Conservation (phyloP, 345 rosid species). For the Aquilaria sinensis region DNA sequence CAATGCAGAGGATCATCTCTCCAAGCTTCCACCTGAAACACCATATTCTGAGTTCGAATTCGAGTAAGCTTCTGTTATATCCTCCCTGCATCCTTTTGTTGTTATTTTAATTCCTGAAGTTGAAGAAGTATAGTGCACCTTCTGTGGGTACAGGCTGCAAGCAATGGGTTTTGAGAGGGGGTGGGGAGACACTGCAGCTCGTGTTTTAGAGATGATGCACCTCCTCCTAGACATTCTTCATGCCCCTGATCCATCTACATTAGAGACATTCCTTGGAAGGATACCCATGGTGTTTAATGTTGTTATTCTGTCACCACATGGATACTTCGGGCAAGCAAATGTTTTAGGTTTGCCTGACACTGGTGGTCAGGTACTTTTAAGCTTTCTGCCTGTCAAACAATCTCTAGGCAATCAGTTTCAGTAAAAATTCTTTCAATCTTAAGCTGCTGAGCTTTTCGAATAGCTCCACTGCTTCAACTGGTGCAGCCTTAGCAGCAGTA, state of each 20-base stretch:
- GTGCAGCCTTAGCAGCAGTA: too few species aligned
- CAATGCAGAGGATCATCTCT: constrained; percentile 87
- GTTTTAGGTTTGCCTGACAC: constrained; percentile 98
- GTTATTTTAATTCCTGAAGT: not conserved
- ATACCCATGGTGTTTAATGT: constrained; percentile 94
- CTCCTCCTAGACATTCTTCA: constrained; percentile 91
- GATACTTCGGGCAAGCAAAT: constrained; percentile 99
- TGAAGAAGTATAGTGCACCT: constrained; percentile 4
- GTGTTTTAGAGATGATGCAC: constrained; percentile 73
- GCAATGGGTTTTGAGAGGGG: constrained; percentile 99
- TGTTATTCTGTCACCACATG: constrained; percentile 93
- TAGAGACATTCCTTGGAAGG: constrained; percentile 94
- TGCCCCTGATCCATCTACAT: constrained; percentile 90
- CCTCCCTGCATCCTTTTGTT: not conserved
- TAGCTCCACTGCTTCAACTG: too few species aligned
- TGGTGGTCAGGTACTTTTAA: constrained; percentile 75
- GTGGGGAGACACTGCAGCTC: constrained; percentile 90
- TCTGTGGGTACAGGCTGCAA: constrained; percentile 43
- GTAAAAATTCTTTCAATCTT: too few species aligned
- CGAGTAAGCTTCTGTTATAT: constrained; percentile 24
- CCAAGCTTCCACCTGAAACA: constrained; percentile 63
- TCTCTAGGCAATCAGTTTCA: too few species aligned
- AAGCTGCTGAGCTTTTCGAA: too few species aligned
- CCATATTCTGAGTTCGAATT: constrained; percentile 76
- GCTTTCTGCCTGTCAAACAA: not conserved